phyloP scores from a whole-genome alignment of 2,329 filamentous ascomycete genomes.

The Botrytis squamosa region DNA sequence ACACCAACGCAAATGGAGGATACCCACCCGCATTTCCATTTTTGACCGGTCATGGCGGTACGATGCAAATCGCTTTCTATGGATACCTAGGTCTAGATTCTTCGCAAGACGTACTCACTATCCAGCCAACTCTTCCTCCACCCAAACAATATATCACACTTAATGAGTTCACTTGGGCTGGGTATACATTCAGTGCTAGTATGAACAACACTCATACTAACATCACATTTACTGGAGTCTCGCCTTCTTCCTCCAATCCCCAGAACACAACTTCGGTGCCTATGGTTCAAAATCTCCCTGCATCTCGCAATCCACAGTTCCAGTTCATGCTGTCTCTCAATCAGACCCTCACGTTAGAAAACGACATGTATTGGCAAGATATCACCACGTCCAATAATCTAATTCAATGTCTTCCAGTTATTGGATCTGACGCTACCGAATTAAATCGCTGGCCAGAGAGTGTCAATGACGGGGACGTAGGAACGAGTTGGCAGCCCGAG shows the following conservation, averaged over 20 bases:
- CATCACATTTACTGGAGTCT: conserved; percentile 41
- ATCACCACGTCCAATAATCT: conserved; percentile 54
- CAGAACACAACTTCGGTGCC: conserved; percentile 37
- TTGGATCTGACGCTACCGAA: conserved; percentile 45
- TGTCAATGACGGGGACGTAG: conserved; percentile 61
- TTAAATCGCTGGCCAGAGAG: conserved; percentile 65
- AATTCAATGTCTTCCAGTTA: conserved; percentile 55
- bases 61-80: conserved; percentile 65
- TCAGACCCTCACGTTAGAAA: conserved; percentile 51
- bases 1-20: conserved; percentile 57
- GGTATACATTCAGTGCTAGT: conserved; percentile 16
- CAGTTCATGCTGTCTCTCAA: conserved; percentile 45
- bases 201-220: conserved; percentile 50
- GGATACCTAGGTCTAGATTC: conserved; percentile 66
- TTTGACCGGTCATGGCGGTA: conserved; percentile 68
- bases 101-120: conserved; percentile 56
- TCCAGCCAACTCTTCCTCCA: conserved; percentile 64
- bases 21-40: conserved; percentile 70
- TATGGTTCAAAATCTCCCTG: conserved; percentile 48
- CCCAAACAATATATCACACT: conserved; percentile 47
- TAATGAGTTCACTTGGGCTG: conserved; percentile 31
- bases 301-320: conserved; percentile 39
- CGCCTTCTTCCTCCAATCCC: conserved; percentile 42
- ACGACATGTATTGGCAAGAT: conserved; percentile 52
- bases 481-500: conserved; percentile 63